Base-by-base conservation (phyloP, 495 filamentous ascomycete species). In the Penicillium turbatum region DNA sequence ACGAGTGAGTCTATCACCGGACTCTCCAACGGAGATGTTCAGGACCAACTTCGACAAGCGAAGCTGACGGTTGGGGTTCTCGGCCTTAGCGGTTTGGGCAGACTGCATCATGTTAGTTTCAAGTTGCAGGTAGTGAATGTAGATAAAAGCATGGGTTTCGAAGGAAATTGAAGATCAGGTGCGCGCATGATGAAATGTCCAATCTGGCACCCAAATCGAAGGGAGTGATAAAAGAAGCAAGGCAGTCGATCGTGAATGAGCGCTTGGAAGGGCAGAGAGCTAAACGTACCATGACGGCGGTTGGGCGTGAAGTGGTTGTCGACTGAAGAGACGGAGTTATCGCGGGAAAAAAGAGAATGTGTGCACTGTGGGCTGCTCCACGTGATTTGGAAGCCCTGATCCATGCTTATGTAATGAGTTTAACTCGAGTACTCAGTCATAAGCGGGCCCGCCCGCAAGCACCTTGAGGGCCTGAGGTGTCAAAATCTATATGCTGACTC, bases 41-140 rank as follows among this genome's bases (percentile, higher is more conserved):
- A 99, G 92, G 74, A 97, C 93, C 78, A 99, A 90, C 84, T 99
- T 99, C 80, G 96, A 90, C 81, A 99, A 96, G 81, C 90, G 88
- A 72, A 99, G 89, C 82, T 97, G 92, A 79, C 90, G 88, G 95
- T 97, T 97, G 78, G 93, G 92, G 84, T 98, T 98, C 68, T 82
- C 79, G 77, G 79, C 79, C 82, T 97, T 92, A 71, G 90, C 82
- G 74, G 81, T 82, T 70, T 73, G 78, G 71, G 85, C 78, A 61
- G 79, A 78, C 68, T 77, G 68, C 68, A 71, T 75, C 54, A 52
- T 59, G 57, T 69, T 70, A 63, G 64, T 34, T 34, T 38, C 37
- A 13, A 24, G 6, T 42, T 47, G 45, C 21, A 11, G 1, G 12
- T 29, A 35, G 26, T 13, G 11, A 21, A 27, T 48, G 9, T 48